Percentiles rank a stretch among this genome's conserved stretches.
Evolutionary conservation across 2,329 filamentous ascomycete species (phyloP).

Genomic region (Arthrocladium fulminans): DNA sequence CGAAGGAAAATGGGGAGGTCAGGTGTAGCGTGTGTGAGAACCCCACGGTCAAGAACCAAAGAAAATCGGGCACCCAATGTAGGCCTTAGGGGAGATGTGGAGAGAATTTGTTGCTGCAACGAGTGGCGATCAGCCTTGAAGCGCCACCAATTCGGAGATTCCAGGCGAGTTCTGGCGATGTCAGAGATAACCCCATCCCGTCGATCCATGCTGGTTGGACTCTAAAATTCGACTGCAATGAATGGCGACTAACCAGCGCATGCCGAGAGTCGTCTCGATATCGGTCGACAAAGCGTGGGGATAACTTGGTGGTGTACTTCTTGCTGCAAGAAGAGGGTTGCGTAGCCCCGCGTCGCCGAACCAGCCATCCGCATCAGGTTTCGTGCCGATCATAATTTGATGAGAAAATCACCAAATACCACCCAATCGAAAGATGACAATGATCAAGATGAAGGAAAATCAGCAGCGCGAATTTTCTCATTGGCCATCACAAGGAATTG

Average conservation of each 20-base stretch:
- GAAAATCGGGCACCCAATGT: conserved; percentile 8
- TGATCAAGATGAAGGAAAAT: neutral
- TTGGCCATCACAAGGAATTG: neutral
- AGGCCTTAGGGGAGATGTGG: conserved; percentile 15
- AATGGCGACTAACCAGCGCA: too few relatives aligned
- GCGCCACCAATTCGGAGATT: conserved; percentile 14
- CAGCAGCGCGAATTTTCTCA: neutral
- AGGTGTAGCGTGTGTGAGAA: neutral
- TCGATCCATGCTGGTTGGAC: neutral
- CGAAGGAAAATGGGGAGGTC: neutral
- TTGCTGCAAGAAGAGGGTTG: neutral
- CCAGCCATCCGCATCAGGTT: neutral
- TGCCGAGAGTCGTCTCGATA: neutral
- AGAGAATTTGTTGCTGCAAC: conserved; percentile 14
- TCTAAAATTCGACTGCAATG: neutral
- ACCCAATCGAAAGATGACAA: neutral
- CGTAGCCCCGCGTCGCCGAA: neutral
- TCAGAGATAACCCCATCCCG: neutral
- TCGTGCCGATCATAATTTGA: neutral
- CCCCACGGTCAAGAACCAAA: conserved; percentile 1
- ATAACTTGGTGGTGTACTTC: neutral
- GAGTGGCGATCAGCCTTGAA: conserved; percentile 17
- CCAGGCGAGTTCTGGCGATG: neutral
- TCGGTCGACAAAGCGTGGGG: neutral
- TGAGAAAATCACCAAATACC: neutral